Base-by-base conservation (phyloP, 2,329 filamentous ascomycete species). In the Tolypocladium paradoxum region DNA sequence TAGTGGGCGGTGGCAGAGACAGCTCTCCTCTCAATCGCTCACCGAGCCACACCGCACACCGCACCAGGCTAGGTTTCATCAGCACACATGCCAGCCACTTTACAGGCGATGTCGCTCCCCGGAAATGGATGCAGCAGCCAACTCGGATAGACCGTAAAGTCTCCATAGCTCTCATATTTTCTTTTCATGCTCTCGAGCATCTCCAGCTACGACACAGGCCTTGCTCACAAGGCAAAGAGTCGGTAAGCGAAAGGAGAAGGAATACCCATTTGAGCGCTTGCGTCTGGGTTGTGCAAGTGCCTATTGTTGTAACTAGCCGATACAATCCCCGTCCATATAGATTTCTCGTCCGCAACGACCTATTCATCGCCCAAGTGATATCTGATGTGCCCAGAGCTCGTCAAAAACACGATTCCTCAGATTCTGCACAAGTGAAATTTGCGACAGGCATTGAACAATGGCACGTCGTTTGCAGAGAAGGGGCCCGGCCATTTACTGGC, bases 311-410 rank as follows among this genome's bases (percentile, higher is more conserved):
- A 64, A 64, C 65, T 68, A 73, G 71, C 65, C 65, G 63, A 70
- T 70, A 72, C 68, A 70, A 68, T 20, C 65, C 64, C 65, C 64
- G 65, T 72, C 72, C 70, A 74, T 70, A 73, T 72, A 71, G 62
- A 67, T 64, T 64, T 65, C 65, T 66, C 67, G 62, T 61, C 59
- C 60, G 64, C 64, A 69, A 70, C 65, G 66, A 73, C 70, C 69
- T 68, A 68, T 64, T 67, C 66, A 67, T 68, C 64, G 65, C 65
- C 62, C 58, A 62, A 62, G 65, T 60, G 60, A 62, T 64, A 67
- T 65, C 58, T 65, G 63, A 66, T 61, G 62, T 62, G 63, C 64
- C 59, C 61, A 65, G 57, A 63, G 62, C 20, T 64, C 65, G 66
- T 66, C 63, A 63, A 65, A 62, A 59, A 60, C 62, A 57, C 53